Evolutionary conservation across 495 filamentous ascomycete species (phyloP), one percentile per base, ranked within the genome.

Genomic region (Lophiotrema nucula): DNA sequence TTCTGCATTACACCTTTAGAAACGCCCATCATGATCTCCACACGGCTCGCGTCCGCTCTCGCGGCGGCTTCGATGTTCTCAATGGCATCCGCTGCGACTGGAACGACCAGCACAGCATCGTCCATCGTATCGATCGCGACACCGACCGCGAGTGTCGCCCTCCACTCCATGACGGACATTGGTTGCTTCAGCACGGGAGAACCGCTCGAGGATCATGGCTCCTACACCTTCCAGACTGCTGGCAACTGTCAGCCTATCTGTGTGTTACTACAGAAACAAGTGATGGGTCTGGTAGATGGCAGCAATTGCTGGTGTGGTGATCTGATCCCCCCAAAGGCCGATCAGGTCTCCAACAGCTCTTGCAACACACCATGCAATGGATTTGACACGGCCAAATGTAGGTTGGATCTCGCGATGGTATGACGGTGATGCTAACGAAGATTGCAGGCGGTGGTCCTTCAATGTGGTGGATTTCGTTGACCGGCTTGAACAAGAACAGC

Each of bases 281-380:
- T 76, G 15, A 63, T 77, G 65, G 81, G 65, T 27, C 68, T 76
- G 46, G 69, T 67, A 5, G 71, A 73, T 3, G 70, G 70, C 25
- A 68, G 58, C 18, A 66, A 76, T 15, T 90, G 87, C 69, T 86
- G 67, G 50, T 90, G 87, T 65, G 88, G 87, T 33, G 64, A 79
- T 33, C 65, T 67, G 31, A 71, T 86, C 28, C 87, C 87, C 6
- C 74, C 80, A 18, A 61, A 72, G 15, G 49, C 58, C 4, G 69
- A 67, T 41, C 59, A 78, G 55, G 76, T 81, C 2, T 71, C 75
- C 33, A 73, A 83, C 59, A 59, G 56, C 10, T 55, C 75, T 2
- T 90, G 87, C 71, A 77, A 77, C 43, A 72, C 74, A 23, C 48
- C 69, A 1, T 90, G 87, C 67, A 67, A 74, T n/a, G 84, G 83